Base-by-base conservation (phyloP, 2,329 filamentous ascomycete species). In the Fusarium nisikadoi region DNA sequence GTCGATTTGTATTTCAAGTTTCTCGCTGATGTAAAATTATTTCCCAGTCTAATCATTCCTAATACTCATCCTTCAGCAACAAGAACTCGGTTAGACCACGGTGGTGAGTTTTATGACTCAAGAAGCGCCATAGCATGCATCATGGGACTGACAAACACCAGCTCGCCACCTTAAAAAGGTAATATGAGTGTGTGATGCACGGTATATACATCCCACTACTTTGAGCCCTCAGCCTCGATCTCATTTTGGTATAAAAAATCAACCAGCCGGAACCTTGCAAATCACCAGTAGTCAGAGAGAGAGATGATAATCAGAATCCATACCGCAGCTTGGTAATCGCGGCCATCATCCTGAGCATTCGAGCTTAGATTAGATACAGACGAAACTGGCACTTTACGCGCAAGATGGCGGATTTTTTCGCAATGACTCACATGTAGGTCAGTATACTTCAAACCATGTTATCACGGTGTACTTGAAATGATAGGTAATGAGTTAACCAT, bases 381-480 rank as follows among this genome's bases (percentile, higher is more conserved):
- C 81, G 38, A 85, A 77, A 29, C 79, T 80, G 0, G 82, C 84
- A 49, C 82, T 78, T 83, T 79, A 38, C 77, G 71, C 33, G 76
- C 71, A n/a, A 85, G 70, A 65, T 84, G 82, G 36, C 75, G 69
- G 5, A 83, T 76, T 31, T 80, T 76, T 0, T 29, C 27, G 20
- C 23, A 85, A 73, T 46, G 81, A 77, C 39, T 85, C 83, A 39
- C 77, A 79, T 20, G 80, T 70, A 49, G 83, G 80, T 12, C 79
- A 78, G 71, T 83, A 86, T 9, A 20, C 74, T 65, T 62, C 83
- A 86, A 31, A 79, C 83, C 10, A 72, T 62, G 6, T 80, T 76
- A 4, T 79, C 72, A 6, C 76, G 69, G 4, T 82, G 81, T 85
- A 83, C 84, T 86, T 86, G 78, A 85, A 85, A 74, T 86, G 83